Evolutionary conservation across 108 stramenopile genomes (phyloP), one percentile per base, ranked within the genome.

Genomic region (Conticribra guillardii): DNA sequence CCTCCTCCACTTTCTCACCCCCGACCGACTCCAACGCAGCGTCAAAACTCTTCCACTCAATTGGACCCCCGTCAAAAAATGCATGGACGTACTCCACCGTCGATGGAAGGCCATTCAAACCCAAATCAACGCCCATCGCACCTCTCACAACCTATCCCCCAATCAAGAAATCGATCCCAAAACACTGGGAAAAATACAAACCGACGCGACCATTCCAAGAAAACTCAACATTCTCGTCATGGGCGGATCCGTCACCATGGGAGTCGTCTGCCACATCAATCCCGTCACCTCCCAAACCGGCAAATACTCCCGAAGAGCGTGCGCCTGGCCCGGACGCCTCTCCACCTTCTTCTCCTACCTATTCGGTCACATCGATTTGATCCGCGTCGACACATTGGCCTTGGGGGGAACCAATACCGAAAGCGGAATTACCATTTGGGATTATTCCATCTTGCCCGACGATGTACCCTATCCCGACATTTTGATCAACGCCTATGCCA

Each of bases 401-500:
- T 66, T 89, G 80, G 92, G 92, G 28, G 92, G 92, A 0, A 91
- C 89, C 54, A 91, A 89, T 51, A 71, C 85, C n/a, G 88, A 85
- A 21, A 80, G 77, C 14, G 92, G 87, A 14, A 73, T 51, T 14
- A 75, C 75, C 4, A 87, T 89, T 49, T 89, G 84, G 83, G 71
- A 91, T 50, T 94, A 94, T 63, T 84, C 82, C 19, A 64, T 94
- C 46, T 64, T 90, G 47, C 85, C 87, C 0, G 83, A 68, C 4
- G 86, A 89, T 69, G 63, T 64, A 15, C 77, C 77, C 21, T 73
- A 87, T 68, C 89, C 92, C 3, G 92, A 94, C 61, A 71, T 94
- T 41, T 64, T 94, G 0, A 81, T 94, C 28, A 88, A 89, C 82
- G 86, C 86, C 18, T 94, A 94, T 58, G 76, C 87, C 0, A 89